A percentile compares a stretch with the other conserved stretches of the same genome.
These are phyloP conservation scores for Lizonia empirigonia DNA, from an alignment of 2,329 filamentous ascomycete genomes.

Conservation along the genomic window DNA sequence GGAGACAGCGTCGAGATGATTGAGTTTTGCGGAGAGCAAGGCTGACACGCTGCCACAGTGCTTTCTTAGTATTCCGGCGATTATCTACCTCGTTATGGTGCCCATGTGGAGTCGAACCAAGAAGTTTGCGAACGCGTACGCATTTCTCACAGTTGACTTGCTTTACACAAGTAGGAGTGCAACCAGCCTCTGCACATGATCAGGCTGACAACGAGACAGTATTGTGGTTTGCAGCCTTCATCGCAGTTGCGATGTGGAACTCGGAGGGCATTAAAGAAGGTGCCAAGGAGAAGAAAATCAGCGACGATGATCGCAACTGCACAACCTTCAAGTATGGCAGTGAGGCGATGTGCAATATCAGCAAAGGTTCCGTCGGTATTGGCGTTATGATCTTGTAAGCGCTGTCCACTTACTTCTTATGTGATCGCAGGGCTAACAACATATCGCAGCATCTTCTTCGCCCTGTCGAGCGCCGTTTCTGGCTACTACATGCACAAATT, in stretches of 20 bases:
- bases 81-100: conserved; percentile 65
- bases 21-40: background rate
- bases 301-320: conserved; percentile 55
- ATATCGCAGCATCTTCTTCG: conserved; percentile 58
- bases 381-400: conserved; percentile 63
- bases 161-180: conserved; percentile 47
- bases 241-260: conserved; percentile 62
- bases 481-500: conserved; percentile 62
- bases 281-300: conserved; percentile 48
- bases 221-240: conserved; percentile 65
- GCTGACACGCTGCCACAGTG: conserved; percentile 53
- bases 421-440: background rate
- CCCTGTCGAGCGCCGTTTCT: conserved; percentile 58
- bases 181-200: no score
- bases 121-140: conserved; percentile 65
- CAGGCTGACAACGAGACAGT: conserved; percentile 34
- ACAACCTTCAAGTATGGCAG: conserved; percentile 62
- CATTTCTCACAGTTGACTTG: conserved; percentile 61
- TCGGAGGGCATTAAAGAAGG: conserved; percentile 59
- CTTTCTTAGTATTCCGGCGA: conserved; percentile 62
- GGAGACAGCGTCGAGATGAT: background rate
- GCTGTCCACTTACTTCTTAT: background rate
- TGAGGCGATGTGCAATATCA: conserved; percentile 61
- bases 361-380: conserved; percentile 61
- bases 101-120: conserved; percentile 65